Evolutionary conservation across 768 basidiomycete genomes (phyloP).

Genomic region (Lentinula aciculospora): DNA sequence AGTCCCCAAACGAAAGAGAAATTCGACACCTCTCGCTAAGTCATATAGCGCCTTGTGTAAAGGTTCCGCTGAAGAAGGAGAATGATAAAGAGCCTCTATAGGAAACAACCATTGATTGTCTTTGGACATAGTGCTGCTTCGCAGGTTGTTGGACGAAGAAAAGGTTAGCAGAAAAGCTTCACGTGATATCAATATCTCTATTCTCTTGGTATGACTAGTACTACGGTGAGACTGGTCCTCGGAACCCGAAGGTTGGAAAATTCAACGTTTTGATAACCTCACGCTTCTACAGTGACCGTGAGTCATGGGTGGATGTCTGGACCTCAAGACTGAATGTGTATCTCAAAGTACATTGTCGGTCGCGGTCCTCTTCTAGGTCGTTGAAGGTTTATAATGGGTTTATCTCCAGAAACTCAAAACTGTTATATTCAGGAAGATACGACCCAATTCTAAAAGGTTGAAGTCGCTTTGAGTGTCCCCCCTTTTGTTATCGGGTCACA

Average conservation of each 20-base stretch:
- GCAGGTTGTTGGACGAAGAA: background rate
- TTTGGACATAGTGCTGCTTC: background rate
- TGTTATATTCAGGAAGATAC: background rate
- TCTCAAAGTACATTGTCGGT: too few species aligned
- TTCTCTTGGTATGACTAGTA: too few species aligned
- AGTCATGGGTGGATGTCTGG: background rate
- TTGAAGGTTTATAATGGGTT: too few species aligned
- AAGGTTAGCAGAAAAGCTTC: too few species aligned
- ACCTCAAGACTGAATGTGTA: too few species aligned
- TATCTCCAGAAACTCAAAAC: too few species aligned
- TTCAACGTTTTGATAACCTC: background rate
- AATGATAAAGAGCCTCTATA: conserved; percentile 46
- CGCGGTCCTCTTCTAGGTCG: background rate
- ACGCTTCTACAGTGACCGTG: background rate
- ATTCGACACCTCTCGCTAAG: conserved; percentile 77
- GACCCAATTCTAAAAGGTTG: background rate
- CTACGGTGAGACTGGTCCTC: too few species aligned
- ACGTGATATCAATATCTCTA: background rate
- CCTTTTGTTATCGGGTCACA: too few species aligned
- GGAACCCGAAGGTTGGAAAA: too few species aligned
- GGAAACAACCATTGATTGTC: conserved; percentile 67
- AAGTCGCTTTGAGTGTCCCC: background rate
- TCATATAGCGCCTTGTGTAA: conserved; percentile 72
- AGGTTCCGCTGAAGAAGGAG: conserved; percentile 50
- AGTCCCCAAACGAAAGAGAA: conserved; percentile 76